These are phyloP conservation scores for Solanum medicagineum DNA, from an alignment of 257 asterid species.

Conservation along the genomic window DNA sequence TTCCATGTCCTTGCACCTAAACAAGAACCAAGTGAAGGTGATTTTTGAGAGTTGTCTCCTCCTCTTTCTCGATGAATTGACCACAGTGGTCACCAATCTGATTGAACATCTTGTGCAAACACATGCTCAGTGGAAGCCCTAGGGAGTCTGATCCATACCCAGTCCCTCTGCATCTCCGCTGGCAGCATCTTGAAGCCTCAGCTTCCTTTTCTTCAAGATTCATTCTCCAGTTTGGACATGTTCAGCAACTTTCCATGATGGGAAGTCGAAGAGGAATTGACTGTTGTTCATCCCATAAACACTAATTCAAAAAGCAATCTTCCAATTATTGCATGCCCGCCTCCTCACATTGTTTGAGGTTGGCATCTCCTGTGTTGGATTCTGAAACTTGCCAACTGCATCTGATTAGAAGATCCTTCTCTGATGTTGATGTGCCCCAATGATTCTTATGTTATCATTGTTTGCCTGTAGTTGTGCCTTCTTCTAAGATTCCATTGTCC, in stretches of 20 bases:
- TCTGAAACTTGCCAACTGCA: background rate
- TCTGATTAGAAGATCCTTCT: background rate
- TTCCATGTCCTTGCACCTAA: background rate
- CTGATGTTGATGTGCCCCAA: background rate
- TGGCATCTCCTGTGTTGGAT: background rate
- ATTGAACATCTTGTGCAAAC: background rate
- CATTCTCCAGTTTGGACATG: background rate
- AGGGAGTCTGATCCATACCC: background rate
- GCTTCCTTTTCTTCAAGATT: background rate
- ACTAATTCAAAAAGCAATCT: background rate
- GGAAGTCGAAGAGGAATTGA: background rate
- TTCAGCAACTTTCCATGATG: background rate
- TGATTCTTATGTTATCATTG: background rate
- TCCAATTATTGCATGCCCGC: background rate
- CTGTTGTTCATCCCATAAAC: background rate
- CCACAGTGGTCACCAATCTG: background rate
- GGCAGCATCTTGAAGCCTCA: background rate
- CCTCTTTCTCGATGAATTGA: background rate
- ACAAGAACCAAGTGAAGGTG: background rate
- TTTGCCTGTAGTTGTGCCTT: background rate
- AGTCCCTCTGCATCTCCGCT: background rate
- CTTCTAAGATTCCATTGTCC: background rate
- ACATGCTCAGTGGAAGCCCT: background rate
- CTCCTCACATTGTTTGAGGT: background rate
- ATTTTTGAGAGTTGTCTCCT: background rate